Base-by-base conservation (phyloP, 768 basidiomycete genomes). In the Cytidiella melzeri region DNA sequence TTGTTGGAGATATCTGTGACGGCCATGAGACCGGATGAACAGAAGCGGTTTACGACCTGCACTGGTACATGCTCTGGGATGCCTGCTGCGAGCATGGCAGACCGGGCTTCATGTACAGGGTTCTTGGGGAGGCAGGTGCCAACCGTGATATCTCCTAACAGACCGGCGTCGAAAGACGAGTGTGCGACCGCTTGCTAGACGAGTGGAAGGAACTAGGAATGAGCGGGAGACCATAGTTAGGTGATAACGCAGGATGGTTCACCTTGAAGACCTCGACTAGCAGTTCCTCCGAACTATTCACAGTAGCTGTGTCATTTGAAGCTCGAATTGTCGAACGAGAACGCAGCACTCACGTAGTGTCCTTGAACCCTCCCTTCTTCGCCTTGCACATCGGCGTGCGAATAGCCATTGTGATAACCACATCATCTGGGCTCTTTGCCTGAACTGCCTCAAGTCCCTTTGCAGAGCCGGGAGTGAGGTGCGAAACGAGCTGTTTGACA, bases 21-120 rank as follows among this genome's bases (percentile, higher is more conserved):
- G 11, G 90, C 86, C 84, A 91, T 88, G n/a, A 92, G 76, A 21
- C 88, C 89, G 51, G 81, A 85, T 2, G 87, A 87, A 60, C 89
- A 92, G 64, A 89, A 88, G 25, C 90, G 72, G 61, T 92, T 91
- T 57, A 92, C 68, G 21, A 73, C 74, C 60, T 90, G 82, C 9
- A 88, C 67, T 0, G 90, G 87, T 5, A 86, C 83, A 4, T 72
- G 73, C n/a, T 84, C 83, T 0, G 90, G 89, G 55, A 86, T 80
- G 9, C 90, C 90, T 12, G 90, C 90, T 3, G 87, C 83, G 38
- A 92, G 73, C 20, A 85, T 80, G 6, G 90, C 83, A 37, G 80
- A 70, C 37, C 89, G 76, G 13, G 87, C 86, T 50, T 80, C 80
- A 61, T 90, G 91, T 27, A 73, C 72, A 0, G 82, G 76, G 36